These are phyloP conservation scores for Leptographium lundbergii DNA, from an alignment of 2,329 filamentous ascomycete genomes.

Conservation along the genomic window DNA sequence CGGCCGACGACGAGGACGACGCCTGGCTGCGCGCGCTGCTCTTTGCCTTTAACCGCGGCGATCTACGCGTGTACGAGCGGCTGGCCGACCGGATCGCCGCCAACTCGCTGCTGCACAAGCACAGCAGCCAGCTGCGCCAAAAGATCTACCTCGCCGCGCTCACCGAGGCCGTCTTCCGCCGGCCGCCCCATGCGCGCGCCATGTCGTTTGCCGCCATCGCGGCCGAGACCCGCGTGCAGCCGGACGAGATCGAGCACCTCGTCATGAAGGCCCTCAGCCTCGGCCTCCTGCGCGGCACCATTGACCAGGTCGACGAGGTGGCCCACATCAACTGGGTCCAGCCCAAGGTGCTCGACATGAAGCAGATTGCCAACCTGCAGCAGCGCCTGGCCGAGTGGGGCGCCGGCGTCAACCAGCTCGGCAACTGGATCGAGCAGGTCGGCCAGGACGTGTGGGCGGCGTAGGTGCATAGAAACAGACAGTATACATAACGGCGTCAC, in stretches of 20 bases:
- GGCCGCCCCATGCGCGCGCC: conserved; percentile 86
- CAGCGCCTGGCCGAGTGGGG: conserved; percentile 86
- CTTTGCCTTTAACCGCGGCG: conserved; percentile 93
- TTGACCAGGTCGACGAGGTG: conserved; percentile 90
- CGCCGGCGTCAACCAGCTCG: conserved; percentile 85
- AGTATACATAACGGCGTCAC: not conserved
- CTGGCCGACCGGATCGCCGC: conserved; percentile 70
- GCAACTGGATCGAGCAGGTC: conserved; percentile 90
- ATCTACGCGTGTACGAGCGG: conserved; percentile 75
- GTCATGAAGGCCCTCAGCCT: conserved; percentile 98
- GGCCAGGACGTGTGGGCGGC: conserved; percentile 95
- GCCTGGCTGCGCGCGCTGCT: conserved; percentile 91
- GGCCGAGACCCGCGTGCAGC: conserved; percentile 81
- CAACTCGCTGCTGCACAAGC: conserved; percentile 65
- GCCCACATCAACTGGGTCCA: conserved; percentile 98
- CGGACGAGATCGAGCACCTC: conserved; percentile 89
- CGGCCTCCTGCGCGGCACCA: conserved; percentile 78
- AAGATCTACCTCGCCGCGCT: conserved; percentile 96
- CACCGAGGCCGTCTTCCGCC: conserved; percentile 91
- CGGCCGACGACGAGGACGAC: conserved; percentile 41
- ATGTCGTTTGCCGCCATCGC: conserved; percentile 87
- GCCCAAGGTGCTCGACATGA: conserved; percentile 92
- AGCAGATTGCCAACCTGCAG: conserved; percentile 89
- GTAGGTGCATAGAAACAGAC: conserved; percentile 23
- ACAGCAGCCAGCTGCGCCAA: conserved; percentile 78